phyloP scores from a whole-genome alignment of 2,329 filamentous ascomycete species.

The Ophiostoma piceae region DNA sequence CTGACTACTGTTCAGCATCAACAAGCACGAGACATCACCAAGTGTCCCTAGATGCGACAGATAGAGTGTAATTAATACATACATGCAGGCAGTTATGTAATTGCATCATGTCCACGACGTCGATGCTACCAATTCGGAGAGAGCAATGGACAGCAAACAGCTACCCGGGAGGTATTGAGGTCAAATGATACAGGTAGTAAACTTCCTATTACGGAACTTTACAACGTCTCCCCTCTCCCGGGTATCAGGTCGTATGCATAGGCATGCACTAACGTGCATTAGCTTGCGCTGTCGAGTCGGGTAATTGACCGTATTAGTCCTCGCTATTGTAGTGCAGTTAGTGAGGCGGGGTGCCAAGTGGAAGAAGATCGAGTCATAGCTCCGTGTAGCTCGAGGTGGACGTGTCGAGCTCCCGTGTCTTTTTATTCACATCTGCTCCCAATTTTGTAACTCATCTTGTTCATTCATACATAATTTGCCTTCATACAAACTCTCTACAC shows the following conservation, averaged over 20 bases:
- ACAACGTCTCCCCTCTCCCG: neutral
- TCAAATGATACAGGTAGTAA: neutral
- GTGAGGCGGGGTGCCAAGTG: constrained; percentile 6
- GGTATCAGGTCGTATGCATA: constrained; percentile 6
- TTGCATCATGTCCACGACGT: neutral
- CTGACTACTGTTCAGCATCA: neutral
- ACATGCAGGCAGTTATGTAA: neutral
- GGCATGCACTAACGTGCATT: constrained; percentile 3
- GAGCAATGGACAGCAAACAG: neutral
- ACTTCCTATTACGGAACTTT: neutral
- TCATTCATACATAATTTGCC: neutral
- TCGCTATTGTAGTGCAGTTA: constrained; percentile 5
- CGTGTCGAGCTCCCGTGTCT: neutral
- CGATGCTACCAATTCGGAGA: neutral
- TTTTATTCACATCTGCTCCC: neutral
- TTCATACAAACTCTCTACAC: neutral
- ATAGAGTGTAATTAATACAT: neutral
- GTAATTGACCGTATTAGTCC: constrained; percentile 5
- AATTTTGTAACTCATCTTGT: neutral
- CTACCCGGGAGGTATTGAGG: neutral
- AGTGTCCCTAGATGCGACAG: neutral
- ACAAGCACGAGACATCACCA: neutral
- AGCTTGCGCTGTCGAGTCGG: neutral
- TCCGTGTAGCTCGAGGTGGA: neutral
- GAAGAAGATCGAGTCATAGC: neutral